Conservation (phyloP, 257 asterid genomes). For the Solanum sitiens region DNA sequence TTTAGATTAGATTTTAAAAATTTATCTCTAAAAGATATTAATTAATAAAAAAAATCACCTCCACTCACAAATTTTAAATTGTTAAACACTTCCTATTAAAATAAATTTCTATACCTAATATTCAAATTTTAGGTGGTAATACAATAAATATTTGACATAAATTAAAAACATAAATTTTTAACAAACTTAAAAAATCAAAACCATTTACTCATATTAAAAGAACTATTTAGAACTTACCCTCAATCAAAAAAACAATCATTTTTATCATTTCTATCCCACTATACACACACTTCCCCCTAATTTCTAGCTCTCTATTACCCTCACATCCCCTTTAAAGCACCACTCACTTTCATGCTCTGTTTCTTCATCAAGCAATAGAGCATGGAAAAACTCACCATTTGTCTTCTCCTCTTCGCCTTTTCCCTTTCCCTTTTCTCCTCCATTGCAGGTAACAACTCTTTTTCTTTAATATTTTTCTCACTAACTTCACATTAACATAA, state of each 20-base stretch:
- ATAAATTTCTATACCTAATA: too few relatives aligned
- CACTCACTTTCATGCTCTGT: conserved; percentile 1
- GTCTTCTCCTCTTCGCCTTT: background rate
- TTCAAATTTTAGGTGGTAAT: fast-evolving
- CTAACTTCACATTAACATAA: background rate
- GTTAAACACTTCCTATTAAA: too few relatives aligned
- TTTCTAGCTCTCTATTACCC: background rate
- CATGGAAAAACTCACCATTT: background rate
- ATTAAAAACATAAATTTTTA: background rate
- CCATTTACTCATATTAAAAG: background rate
- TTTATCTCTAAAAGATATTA: too few relatives aligned
- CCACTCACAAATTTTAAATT: too few relatives aligned
- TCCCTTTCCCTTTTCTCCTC: background rate
- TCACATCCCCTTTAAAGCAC: background rate
- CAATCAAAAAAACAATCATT: background rate
- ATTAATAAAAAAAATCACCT: too few relatives aligned
- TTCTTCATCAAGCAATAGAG: background rate
- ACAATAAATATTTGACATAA: too few relatives aligned
- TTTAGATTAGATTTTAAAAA: too few relatives aligned
- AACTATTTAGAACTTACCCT: background rate
- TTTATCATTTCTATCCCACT: background rate
- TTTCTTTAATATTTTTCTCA: background rate
- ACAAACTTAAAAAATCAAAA: background rate
- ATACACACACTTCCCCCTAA: background rate
- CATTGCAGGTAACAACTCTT: background rate